A percentile compares a stretch with the other conserved stretches of the same genome.
Conservation (phyloP, 2,329 filamentous ascomycete species). For the Dothideomycetes sp. region DNA sequence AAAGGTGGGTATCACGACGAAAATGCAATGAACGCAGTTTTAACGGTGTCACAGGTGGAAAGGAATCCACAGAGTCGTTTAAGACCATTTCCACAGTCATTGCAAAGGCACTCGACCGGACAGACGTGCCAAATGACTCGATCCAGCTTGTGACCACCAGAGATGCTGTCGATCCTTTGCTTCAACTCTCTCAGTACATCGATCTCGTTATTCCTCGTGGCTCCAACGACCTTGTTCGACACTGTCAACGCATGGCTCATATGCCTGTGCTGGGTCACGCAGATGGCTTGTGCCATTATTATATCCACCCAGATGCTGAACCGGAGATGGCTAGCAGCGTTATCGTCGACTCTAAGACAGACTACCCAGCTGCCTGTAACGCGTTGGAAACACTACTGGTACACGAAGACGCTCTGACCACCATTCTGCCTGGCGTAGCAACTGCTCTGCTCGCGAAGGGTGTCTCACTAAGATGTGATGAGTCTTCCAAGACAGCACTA, state of each 20-base stretch:
- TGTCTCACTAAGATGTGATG: slow-evolving; percentile 74
- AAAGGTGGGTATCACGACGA: slow-evolving; percentile 53
- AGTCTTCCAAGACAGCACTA: slow-evolving; percentile 54
- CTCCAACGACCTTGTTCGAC: slow-evolving; percentile 78
- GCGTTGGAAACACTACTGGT: slow-evolving; percentile 85
- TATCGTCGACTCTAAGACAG: slow-evolving; percentile 82
- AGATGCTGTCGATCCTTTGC: slow-evolving; percentile 79
- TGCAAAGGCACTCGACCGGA: slow-evolving; percentile 60
- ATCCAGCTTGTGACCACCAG: slow-evolving; percentile 91
- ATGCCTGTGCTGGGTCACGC: slow-evolving; percentile 96
- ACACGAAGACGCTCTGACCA: slow-evolving; percentile 56
- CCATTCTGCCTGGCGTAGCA: slow-evolving; percentile 61
- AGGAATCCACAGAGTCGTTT: slow-evolving; percentile 94
- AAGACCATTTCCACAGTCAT: slow-evolving; percentile 80
- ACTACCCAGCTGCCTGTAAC: slow-evolving; percentile 94
- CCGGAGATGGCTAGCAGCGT: slow-evolving; percentile 60
- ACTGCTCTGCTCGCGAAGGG: slow-evolving; percentile 62
- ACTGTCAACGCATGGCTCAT: slow-evolving; percentile 81
- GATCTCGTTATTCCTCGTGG: slow-evolving; percentile 92
- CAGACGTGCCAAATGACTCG: slow-evolving; percentile 70
- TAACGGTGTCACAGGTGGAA: slow-evolving; percentile 52
- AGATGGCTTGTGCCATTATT: slow-evolving; percentile 82
- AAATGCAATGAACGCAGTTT: neutral
- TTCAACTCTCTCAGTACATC: slow-evolving; percentile 75
- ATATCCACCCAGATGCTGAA: slow-evolving; percentile 71